Percentiles rank a stretch among this genome's conserved stretches.
phyloP scores from a whole-genome alignment of 2,329 filamentous ascomycete genomes.

The Scleromitrula shiraiana region DNA sequence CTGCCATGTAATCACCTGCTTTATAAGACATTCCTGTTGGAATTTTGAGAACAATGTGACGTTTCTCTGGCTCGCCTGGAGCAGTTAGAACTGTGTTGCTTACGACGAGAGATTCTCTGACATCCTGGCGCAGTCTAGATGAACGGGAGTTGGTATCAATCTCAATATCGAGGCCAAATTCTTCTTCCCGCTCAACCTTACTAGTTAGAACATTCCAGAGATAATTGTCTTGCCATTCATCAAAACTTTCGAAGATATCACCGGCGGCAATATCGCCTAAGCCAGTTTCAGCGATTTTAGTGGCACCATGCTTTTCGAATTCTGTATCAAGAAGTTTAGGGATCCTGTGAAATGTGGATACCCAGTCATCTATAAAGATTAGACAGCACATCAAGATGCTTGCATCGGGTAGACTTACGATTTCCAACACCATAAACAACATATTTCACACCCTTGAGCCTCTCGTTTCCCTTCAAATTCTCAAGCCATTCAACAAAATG shows the following conservation, averaged over 20 bases:
- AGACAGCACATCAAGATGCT: slow-evolving; percentile 25
- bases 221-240: slow-evolving; percentile 55
- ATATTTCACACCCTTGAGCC: slow-evolving; percentile 51
- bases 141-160: slow-evolving; percentile 16
- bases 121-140: slow-evolving; percentile 48
- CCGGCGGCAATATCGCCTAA: slow-evolving; percentile 22
- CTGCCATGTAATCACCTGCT: slow-evolving; percentile 18
- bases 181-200: neutral
- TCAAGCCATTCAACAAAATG: slow-evolving; percentile 63
- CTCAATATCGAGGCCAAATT: slow-evolving; percentile 1
- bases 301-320: slow-evolving; percentile 13
- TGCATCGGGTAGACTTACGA: slow-evolving; percentile 25
- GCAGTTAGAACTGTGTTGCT: slow-evolving; percentile 44
- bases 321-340: slow-evolving; percentile 51
- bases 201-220: slow-evolving; percentile 37
- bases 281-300: neutral
- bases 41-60: slow-evolving; percentile 43
- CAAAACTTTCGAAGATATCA: slow-evolving; percentile 62
- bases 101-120: slow-evolving; percentile 52
- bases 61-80: slow-evolving; percentile 38
- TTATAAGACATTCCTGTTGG: slow-evolving; percentile 15
- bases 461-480: slow-evolving; percentile 26
- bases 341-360: slow-evolving; percentile 57
- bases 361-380: slow-evolving; percentile 39
- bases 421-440: slow-evolving; percentile 65